Percentiles rank a stretch among this genome's conserved stretches.
These are phyloP conservation scores for Thraustochytrium striatum DNA, from an alignment of 352 stramenopile genomes.

Conservation along the genomic window DNA sequence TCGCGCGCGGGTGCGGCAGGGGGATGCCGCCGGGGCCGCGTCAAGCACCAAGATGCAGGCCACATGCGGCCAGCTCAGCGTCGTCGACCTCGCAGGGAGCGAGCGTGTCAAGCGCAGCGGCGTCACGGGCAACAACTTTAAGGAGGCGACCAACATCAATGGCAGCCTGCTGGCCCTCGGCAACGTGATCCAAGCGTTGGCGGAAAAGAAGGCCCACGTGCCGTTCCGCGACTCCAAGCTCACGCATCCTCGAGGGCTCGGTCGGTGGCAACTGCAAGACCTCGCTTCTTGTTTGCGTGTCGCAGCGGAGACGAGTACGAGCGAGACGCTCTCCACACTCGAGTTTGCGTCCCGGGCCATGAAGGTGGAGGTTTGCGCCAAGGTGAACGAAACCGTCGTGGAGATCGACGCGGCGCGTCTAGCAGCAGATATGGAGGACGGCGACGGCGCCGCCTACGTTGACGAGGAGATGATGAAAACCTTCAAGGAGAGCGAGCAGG, in stretches of 20 bases:
- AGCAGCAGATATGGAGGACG: conserved; percentile 71
- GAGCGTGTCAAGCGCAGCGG: conserved; percentile 87
- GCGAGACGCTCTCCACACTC: conserved; percentile 86
- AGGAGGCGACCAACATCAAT: conserved; percentile 93
- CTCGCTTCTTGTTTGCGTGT: conserved; percentile 82
- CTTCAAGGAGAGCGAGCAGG: conserved; percentile 68
- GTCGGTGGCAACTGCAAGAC: conserved; percentile 80
- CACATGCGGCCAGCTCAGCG: conserved; percentile 68
- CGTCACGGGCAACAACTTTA: conserved; percentile 75
- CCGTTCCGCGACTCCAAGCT: conserved; percentile 88
- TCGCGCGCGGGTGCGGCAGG: neutral
- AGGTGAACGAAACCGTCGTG: conserved; percentile 88
- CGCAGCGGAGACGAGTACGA: conserved; percentile 70
- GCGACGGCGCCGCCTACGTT: conserved; percentile 72
- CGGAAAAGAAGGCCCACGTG: conserved; percentile 64
- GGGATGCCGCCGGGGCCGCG: conserved; percentile 38
- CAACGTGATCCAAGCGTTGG: conserved; percentile 61
- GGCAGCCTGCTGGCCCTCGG: conserved; percentile 56
- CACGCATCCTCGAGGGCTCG: conserved; percentile 81
- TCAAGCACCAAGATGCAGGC: conserved; percentile 17
- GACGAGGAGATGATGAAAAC: conserved; percentile 32
- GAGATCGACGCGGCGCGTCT: conserved; percentile 76
- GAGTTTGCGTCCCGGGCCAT: conserved; percentile 83
- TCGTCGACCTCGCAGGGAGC: conserved; percentile 91
- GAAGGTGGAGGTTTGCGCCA: conserved; percentile 66